These are phyloP conservation scores for Naganishia kalamii DNA, from an alignment of 768 basidiomycete species.

Conservation along the genomic window DNA sequence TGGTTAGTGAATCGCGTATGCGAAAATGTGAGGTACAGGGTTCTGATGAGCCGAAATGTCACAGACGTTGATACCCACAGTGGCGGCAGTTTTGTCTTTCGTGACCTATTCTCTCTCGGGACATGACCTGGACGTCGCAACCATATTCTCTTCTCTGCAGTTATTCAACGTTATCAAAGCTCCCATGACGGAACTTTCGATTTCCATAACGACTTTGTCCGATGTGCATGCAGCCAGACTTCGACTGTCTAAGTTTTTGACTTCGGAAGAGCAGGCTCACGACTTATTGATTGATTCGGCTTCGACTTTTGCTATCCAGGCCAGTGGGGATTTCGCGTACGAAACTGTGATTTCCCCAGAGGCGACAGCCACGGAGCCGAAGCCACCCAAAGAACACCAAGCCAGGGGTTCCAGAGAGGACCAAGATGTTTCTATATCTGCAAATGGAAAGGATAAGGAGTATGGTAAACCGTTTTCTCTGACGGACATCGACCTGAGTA, in stretches of 20 bases:
- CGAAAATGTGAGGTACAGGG: constrained; percentile 47
- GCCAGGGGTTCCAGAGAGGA: not conserved
- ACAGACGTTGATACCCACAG: constrained; percentile 54
- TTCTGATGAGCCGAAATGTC: constrained; percentile 33
- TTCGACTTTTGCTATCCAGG: constrained; percentile 50
- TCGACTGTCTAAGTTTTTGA: constrained; percentile 14
- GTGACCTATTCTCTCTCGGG: constrained; percentile 61
- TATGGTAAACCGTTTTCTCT: constrained; percentile 51
- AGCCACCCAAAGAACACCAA: not conserved
- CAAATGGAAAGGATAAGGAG: not conserved
- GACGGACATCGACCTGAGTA: constrained; percentile 45
- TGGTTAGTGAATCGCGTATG: not conserved
- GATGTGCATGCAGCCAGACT: constrained; percentile 19
- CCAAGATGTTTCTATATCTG: not conserved
- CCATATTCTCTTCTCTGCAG: constrained; percentile 58
- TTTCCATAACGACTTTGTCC: constrained; percentile 24
- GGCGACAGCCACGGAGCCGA: constrained; percentile 25
- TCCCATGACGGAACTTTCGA: constrained; percentile 37
- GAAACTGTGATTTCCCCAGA: constrained; percentile 29
- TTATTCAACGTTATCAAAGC: constrained; percentile 52
- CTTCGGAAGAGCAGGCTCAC: constrained; percentile 53
- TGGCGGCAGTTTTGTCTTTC: constrained; percentile 53
- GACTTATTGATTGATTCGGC: constrained; percentile 51
- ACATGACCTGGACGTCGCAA: constrained; percentile 54
- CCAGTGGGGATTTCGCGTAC: constrained; percentile 43